Conservation (phyloP, 2,329 filamentous ascomycete species). For the Corniculantispora saksenae region DNA sequence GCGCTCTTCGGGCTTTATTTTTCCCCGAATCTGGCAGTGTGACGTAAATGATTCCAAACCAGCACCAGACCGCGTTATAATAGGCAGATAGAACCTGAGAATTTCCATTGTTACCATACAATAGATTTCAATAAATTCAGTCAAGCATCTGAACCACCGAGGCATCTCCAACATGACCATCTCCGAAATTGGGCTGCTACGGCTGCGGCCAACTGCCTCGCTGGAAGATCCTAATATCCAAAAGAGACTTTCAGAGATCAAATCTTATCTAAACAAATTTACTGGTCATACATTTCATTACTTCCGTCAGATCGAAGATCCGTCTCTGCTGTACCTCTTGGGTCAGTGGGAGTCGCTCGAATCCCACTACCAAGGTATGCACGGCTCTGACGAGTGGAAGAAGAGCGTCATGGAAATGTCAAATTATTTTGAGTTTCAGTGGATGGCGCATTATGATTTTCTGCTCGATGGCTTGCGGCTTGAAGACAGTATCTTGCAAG, state of each 20-base stretch:
- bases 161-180: not conserved
- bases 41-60: not conserved
- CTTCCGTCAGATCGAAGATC: not conserved
- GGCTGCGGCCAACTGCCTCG: not conserved
- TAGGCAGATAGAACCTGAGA: not conserved
- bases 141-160: not conserved
- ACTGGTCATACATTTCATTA: not conserved
- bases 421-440: not conserved
- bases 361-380: not conserved
- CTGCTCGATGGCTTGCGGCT: not conserved
- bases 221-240: not conserved
- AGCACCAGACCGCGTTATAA: not conserved
- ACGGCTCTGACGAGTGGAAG: not conserved
- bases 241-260: not conserved
- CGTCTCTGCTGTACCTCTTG: not conserved
- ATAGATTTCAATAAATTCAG: too few species aligned
- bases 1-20: not conserved
- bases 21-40: not conserved
- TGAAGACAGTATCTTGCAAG: not conserved
- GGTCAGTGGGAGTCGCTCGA: slow-evolving; percentile 9
- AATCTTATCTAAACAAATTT: not conserved
- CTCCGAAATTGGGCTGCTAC: not conserved
- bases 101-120: not conserved
- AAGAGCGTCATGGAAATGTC: not conserved
- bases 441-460: not conserved